A percentile compares a stretch with the other conserved stretches of the same genome.
Conservation (phyloP, 176 grass and related monocot genomes). For the Ensete glaucum region DNA sequence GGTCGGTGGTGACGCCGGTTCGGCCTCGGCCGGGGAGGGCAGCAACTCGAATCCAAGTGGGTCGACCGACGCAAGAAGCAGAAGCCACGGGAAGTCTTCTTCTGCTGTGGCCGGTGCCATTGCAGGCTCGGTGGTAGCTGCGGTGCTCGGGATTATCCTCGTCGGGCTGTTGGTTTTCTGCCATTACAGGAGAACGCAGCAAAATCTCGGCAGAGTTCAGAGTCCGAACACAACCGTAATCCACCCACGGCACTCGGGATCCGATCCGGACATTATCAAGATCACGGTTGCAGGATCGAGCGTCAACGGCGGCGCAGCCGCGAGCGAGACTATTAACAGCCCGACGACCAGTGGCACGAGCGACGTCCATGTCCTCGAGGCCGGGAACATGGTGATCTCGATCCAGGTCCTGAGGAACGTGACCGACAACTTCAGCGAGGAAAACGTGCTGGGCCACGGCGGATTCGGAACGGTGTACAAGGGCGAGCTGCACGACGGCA, state of each 20-base stretch:
- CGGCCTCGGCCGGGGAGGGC: neutral
- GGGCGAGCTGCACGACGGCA: conserved; percentile 8
- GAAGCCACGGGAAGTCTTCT: neutral
- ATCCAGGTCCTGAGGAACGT: conserved; percentile 13
- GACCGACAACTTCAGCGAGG: conserved; percentile 13
- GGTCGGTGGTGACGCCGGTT: neutral
- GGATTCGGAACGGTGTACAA: conserved; percentile 16
- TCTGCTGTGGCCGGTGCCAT: neutral
- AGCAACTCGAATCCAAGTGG: neutral
- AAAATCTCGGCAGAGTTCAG: conserved; percentile 6
- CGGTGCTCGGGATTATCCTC: neutral
- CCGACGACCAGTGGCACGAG: conserved; percentile 3
- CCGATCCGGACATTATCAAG: conserved; percentile 4
- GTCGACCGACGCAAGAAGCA: neutral
- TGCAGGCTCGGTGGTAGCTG: neutral
- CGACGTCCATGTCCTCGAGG: conserved; percentile 8
- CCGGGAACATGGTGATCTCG: conserved; percentile 14
- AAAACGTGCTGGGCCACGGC: neutral
- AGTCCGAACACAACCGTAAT: conserved; percentile 13
- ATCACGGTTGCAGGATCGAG: conserved; percentile 12
- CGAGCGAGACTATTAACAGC: neutral
- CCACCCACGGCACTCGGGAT: conserved; percentile 11
- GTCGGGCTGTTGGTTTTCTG: conserved; percentile 4
- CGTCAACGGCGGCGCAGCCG: neutral
- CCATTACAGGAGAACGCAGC: conserved; percentile 10